Conservation (phyloP, 257 asterid genomes). For the Knoxia roxburghii region DNA sequence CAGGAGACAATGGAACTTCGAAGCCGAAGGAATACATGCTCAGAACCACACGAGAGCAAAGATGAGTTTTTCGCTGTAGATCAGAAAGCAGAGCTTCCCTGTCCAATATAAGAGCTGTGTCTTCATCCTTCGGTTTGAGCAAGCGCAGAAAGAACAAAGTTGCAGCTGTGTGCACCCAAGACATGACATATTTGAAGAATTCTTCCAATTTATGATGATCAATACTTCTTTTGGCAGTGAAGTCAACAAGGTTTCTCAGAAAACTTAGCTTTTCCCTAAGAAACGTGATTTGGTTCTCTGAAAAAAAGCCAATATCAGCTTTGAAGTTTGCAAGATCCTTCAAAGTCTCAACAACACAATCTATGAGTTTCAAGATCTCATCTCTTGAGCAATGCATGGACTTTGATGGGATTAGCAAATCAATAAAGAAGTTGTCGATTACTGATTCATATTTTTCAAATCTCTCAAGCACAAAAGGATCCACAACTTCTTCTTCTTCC, state of each 20-base stretch:
- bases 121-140: conserved; percentile 3
- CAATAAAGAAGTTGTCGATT: not conserved
- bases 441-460: not conserved
- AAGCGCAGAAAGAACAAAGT: not conserved
- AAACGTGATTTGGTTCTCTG: not conserved
- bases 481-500: not conserved
- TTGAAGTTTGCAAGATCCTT: not conserved
- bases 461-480: not conserved
- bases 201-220: not conserved
- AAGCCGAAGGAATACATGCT: too few relatives aligned
- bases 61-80: not conserved
- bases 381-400: not conserved
- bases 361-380: not conserved
- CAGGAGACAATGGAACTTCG: not conserved
- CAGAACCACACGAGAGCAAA: not conserved
- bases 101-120: not conserved
- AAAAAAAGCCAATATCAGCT: not conserved
- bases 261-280: not conserved
- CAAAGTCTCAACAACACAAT: not conserved
- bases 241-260: not conserved
- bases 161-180: not conserved
- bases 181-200: not conserved
- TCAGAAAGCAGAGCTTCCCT: not conserved
- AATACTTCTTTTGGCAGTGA: not conserved
- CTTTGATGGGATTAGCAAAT: not conserved